phyloP scores from a whole-genome alignment of 345 rosid species.

The Hibiscus mutabilis region DNA sequence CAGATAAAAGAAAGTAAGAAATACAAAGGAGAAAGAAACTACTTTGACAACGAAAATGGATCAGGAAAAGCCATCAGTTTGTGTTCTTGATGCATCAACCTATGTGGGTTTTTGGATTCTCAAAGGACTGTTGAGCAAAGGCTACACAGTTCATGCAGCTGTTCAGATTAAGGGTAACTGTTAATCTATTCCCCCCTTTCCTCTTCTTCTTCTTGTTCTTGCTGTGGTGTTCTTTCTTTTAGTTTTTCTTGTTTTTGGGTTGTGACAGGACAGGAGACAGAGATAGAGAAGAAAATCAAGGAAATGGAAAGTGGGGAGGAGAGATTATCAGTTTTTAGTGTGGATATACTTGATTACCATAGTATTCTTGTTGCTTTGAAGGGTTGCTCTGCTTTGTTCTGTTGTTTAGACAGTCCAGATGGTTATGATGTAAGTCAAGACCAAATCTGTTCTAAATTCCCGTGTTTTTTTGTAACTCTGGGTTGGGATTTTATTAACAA shows the following conservation, averaged over 20 bases:
- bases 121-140: slow-evolving; percentile 58
- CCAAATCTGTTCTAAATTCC: neutral
- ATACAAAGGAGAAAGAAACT: neutral
- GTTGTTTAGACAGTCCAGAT: slow-evolving; percentile 61
- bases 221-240: neutral
- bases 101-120: slow-evolving; percentile 87
- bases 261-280: slow-evolving; percentile 39
- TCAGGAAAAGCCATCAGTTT: slow-evolving; percentile 38
- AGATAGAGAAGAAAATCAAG: slow-evolving; percentile 50
- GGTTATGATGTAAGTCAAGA: slow-evolving; percentile 52
- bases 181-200: neutral
- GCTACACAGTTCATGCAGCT: slow-evolving; percentile 77
- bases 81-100: slow-evolving; percentile 85
- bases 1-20: neutral
- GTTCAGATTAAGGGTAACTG: slow-evolving; percentile 53
- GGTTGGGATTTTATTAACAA: neutral
- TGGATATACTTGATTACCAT: slow-evolving; percentile 70
- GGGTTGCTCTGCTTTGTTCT: slow-evolving; percentile 62
- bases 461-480: neutral
- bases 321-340: slow-evolving; percentile 41
- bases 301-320: slow-evolving; percentile 58
- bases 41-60: slow-evolving; percentile 21
- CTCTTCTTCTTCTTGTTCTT: neutral
- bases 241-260: neutral
- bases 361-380: slow-evolving; percentile 68